Evolutionary conservation across 495 filamentous ascomycete species (phyloP).

Genomic region (Lophiostoma macrostomum): DNA sequence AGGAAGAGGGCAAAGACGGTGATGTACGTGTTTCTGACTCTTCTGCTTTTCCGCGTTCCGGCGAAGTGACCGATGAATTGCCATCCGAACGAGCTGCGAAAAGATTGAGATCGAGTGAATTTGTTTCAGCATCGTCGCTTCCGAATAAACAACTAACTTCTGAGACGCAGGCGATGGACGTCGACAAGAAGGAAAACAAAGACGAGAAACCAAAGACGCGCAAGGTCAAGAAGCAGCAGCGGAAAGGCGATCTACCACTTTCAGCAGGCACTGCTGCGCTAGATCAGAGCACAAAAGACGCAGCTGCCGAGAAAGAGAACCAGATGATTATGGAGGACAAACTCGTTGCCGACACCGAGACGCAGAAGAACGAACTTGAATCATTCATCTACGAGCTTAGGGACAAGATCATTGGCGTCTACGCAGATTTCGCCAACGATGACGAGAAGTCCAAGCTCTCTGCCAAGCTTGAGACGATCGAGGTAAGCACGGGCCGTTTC

Average conservation of each 20-base stretch:
- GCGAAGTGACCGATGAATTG: background rate
- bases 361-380: slow-evolving; percentile 99
- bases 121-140: slow-evolving; percentile 4
- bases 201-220: slow-evolving; percentile 87
- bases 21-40: slow-evolving; percentile 47
- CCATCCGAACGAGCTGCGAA: slow-evolving; percentile 24
- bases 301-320: slow-evolving; percentile 72
- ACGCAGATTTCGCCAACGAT: slow-evolving; percentile 81
- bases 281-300: slow-evolving; percentile 63
- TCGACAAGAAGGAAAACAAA: slow-evolving; percentile 58
- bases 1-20: slow-evolving; percentile 59
- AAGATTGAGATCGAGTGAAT: slow-evolving; percentile 21
- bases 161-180: slow-evolving; percentile 79
- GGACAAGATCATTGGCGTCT: slow-evolving; percentile 88
- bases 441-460: slow-evolving; percentile 87
- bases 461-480: slow-evolving; percentile 71
- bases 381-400: slow-evolving; percentile 93
- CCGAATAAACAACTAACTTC: slow-evolving; percentile 14
- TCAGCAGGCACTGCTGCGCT: slow-evolving; percentile 76
- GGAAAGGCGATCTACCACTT: slow-evolving; percentile 94
- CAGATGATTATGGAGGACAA: slow-evolving; percentile 98
- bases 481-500: slow-evolving; percentile 58
- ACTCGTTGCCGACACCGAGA: slow-evolving; percentile 94
- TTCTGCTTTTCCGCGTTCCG: slow-evolving; percentile 9
- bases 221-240: slow-evolving; percentile 99